These are phyloP conservation scores for Fusarium anguioides DNA, from an alignment of 2,329 filamentous ascomycete genomes.

Conservation along the genomic window DNA sequence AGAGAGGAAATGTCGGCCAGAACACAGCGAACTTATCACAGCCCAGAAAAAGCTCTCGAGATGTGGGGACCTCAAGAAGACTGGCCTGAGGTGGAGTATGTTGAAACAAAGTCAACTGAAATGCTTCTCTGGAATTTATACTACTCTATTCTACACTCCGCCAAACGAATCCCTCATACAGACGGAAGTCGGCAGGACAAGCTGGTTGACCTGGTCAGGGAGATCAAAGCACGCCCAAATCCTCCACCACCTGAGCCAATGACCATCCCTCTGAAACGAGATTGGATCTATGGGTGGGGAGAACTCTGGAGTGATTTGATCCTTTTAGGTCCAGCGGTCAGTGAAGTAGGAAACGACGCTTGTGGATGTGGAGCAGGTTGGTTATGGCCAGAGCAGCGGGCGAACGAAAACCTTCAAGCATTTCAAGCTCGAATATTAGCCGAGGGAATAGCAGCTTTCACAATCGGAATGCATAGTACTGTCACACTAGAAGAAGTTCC, in stretches of 20 bases:
- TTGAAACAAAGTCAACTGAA: not conserved
- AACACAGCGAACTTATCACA: not conserved
- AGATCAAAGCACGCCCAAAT: not conserved
- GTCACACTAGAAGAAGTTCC: not conserved
- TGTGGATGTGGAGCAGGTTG: conserved; percentile 22
- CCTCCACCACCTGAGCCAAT: conserved; percentile 6
- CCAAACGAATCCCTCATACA: not conserved
- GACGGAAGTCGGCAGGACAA: not conserved
- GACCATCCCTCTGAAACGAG: not conserved
- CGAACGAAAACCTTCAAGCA: not conserved
- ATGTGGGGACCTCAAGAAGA: conserved; percentile 2
- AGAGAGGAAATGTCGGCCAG: not conserved
- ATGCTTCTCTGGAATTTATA: not conserved
- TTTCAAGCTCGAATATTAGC: conserved; percentile 2
- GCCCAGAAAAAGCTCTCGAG: not conserved
- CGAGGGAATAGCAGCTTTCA: accelerated
- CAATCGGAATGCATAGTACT: not conserved
- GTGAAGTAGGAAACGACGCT: not conserved
- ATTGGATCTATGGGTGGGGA: conserved; percentile 2
- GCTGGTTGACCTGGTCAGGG: not conserved
- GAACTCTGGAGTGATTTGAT: not conserved
- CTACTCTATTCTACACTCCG: not conserved
- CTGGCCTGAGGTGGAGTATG: not conserved
- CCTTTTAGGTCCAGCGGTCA: not conserved
- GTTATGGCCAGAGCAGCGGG: conserved; percentile 8